A percentile compares a stretch with the other conserved stretches of the same genome.
phyloP scores from a whole-genome alignment of 257 asterid genomes.

The Lycium barbarum region DNA sequence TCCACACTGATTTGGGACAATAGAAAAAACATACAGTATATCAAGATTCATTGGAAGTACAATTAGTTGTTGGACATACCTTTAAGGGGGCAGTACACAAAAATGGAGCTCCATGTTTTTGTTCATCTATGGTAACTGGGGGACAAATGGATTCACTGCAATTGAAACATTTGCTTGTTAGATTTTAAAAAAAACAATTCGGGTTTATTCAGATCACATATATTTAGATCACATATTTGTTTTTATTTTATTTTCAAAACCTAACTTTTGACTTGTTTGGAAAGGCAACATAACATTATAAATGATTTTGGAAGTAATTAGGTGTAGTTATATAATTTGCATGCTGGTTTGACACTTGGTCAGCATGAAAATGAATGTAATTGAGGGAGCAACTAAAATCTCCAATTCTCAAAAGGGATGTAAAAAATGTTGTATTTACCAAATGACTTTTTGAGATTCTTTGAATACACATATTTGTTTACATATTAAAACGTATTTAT shows the following conservation, averaged over 20 bases:
- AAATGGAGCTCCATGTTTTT: conserved; percentile 41
- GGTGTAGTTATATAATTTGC: too few species aligned
- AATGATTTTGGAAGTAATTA: too few species aligned
- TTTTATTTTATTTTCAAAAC: too few species aligned
- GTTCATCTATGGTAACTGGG: conserved; percentile 30
- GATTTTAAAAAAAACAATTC: background rate
- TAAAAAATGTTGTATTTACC: background rate
- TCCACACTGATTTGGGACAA: too few species aligned
- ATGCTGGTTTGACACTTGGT: too few species aligned
- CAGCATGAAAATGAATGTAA: too few species aligned
- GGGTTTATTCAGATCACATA: background rate
- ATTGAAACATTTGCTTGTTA: background rate
- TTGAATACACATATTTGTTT: background rate
- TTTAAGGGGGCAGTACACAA: conserved; percentile 62
- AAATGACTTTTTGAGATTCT: background rate
- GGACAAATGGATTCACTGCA: conserved; percentile 51
- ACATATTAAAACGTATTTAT: background rate
- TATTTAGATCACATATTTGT: too few species aligned
- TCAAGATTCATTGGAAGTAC: background rate
- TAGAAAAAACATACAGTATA: background rate
- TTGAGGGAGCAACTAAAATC: too few species aligned
- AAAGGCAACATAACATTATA: too few species aligned
- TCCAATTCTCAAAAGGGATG: background rate
- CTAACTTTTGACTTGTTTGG: too few species aligned
- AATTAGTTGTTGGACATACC: conserved; percentile 34